A percentile compares a stretch with the other conserved stretches of the same genome.
Evolutionary conservation across 1,284 basidiomycete species (phyloP).

Genomic region (Pseudozyma thailandica): DNA sequence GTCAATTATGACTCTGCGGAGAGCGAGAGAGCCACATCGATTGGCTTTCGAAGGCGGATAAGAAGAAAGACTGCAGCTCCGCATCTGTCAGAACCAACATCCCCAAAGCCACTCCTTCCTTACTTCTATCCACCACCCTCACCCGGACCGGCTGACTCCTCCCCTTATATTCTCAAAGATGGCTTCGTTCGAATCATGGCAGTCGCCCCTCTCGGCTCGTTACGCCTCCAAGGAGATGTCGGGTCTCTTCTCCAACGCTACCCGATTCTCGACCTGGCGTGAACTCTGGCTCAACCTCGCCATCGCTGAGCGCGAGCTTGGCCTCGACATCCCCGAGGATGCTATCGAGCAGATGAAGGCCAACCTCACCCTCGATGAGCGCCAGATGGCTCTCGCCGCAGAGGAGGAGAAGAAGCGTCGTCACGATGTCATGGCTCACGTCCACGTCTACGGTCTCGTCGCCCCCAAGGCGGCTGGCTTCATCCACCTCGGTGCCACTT

Average conservation of each 20-base stretch:
- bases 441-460: slow-evolving; percentile 93
- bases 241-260: slow-evolving; percentile 89
- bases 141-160: neutral
- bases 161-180: slow-evolving; percentile 7
- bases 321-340: slow-evolving; percentile 86
- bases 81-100: slow-evolving; percentile 3
- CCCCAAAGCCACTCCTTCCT: neutral
- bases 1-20: slow-evolving; percentile 2
- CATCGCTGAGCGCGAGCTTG: slow-evolving; percentile 94
- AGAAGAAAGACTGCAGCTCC: slow-evolving; percentile 8
- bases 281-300: slow-evolving; percentile 96
- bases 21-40: slow-evolving; percentile 2
- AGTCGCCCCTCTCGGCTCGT: slow-evolving; percentile 71
- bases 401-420: slow-evolving; percentile 94
- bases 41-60: neutral
- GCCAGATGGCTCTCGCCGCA: slow-evolving; percentile 91
- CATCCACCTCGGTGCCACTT: slow-evolving; percentile 96
- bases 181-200: slow-evolving; percentile 61
- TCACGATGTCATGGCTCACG: slow-evolving; percentile 99
- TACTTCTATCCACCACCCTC: slow-evolving; percentile 1
- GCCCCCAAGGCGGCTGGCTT: slow-evolving; percentile 96
- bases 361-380: slow-evolving; percentile 84
- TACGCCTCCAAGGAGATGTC: slow-evolving; percentile 99
- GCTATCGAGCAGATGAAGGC: slow-evolving; percentile 93
- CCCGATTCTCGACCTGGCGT: slow-evolving; percentile 96